A percentile compares a stretch with the other conserved stretches of the same genome.
phyloP scores from a whole-genome alignment of 805 yeast species.

The Hanseniaspora pseudoguilliermondii region DNA sequence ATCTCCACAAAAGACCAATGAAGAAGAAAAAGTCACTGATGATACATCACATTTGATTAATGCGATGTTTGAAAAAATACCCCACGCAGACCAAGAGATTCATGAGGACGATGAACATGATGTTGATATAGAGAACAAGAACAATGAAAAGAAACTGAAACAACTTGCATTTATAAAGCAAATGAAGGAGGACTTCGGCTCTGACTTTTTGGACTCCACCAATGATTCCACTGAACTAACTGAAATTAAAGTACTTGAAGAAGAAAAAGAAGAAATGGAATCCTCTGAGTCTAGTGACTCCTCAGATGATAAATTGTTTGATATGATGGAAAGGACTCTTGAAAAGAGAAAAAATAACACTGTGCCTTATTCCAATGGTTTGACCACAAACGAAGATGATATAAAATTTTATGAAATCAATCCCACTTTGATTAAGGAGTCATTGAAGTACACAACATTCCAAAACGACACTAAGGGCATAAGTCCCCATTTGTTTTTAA shows the following conservation, averaged over 20 bases:
- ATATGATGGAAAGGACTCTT: neutral
- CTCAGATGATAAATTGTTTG: constrained; percentile 13
- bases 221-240: constrained; percentile 32
- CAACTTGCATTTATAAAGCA: neutral
- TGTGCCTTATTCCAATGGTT: neutral
- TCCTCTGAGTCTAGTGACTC: constrained; percentile 3
- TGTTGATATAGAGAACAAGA: neutral
- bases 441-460: neutral
- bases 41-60: neutral
- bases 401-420: neutral
- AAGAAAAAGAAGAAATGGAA: neutral
- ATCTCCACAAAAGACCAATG: neutral
- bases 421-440: neutral
- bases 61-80: neutral
- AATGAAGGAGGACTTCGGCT: constrained; percentile 9
- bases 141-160: neutral
- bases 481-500: neutral
- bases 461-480: neutral
- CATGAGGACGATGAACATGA: neutral
- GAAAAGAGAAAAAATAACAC: neutral
- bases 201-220: constrained; percentile 2
- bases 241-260: constrained; percentile 2
- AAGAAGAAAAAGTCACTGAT: neutral
- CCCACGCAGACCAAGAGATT: neutral
- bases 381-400: no score